These are phyloP conservation scores for Trypanosoma boissoni DNA, from an alignment of 208 protist genomes.

Conservation along the genomic window DNA sequence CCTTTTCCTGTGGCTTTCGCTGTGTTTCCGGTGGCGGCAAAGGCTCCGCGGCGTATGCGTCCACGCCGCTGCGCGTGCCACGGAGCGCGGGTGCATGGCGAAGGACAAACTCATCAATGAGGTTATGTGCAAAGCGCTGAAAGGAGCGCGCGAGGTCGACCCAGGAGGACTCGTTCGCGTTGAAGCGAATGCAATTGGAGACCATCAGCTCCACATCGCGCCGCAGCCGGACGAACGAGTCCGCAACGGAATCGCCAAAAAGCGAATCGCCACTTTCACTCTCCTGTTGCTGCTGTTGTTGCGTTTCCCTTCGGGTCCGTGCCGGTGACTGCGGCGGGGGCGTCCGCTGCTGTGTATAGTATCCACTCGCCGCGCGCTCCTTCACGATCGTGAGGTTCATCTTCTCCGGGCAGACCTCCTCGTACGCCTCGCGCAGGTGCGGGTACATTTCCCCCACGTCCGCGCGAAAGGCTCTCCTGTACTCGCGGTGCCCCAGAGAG, in stretches of 20 bases:
- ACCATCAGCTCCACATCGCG: slow-evolving; percentile 84
- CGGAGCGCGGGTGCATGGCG: slow-evolving; percentile 46
- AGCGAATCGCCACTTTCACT: slow-evolving; percentile 1
- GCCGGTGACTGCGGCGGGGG: too few relatives aligned
- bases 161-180: slow-evolving; percentile 60
- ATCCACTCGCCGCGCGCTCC: slow-evolving; percentile 52
- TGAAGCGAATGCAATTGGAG: slow-evolving; percentile 82
- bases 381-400: slow-evolving; percentile 79
- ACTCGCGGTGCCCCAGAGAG: slow-evolving; percentile 62
- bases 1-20: neutral
- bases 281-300: slow-evolving; percentile 7
- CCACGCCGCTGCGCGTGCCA: slow-evolving; percentile 55
- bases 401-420: slow-evolving; percentile 58
- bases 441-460: slow-evolving; percentile 78
- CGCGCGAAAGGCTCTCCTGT: slow-evolving; percentile 69
- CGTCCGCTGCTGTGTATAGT: slow-evolving; percentile 37
- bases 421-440: slow-evolving; percentile 60
- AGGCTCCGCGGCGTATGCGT: slow-evolving; percentile 1
- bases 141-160: slow-evolving; percentile 65
- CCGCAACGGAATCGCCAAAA: slow-evolving; percentile 55
- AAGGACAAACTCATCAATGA: slow-evolving; percentile 79
- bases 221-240: slow-evolving; percentile 53
- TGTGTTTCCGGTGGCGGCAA: neutral
- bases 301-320: slow-evolving; percentile 1
- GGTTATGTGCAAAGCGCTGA: slow-evolving; percentile 64